phyloP scores from a whole-genome alignment of 75 land plant species.

The Pinus taeda region DNA sequence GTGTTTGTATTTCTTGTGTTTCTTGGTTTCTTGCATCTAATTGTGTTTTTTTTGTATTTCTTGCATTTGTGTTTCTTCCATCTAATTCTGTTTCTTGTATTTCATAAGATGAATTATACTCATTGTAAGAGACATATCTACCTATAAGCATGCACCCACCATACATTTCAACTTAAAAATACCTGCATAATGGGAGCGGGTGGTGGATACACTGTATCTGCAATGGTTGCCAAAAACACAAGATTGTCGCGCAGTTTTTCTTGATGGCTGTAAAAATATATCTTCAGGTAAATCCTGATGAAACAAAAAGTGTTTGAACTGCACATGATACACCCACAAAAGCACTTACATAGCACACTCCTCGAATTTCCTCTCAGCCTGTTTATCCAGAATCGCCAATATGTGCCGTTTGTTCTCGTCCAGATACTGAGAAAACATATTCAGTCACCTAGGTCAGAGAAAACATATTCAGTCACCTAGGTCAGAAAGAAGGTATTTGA shows the following conservation, averaged over 20 bases:
- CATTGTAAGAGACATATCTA: too few species aligned
- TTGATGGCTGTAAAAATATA: slow-evolving; percentile 17
- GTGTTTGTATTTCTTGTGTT: too few species aligned
- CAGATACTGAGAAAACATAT: slow-evolving; percentile 34
- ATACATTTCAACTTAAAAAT: neutral
- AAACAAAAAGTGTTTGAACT: neutral
- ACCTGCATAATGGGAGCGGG: slow-evolving; percentile 8
- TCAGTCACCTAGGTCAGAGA: neutral
- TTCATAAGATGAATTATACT: too few species aligned
- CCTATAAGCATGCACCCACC: neutral
- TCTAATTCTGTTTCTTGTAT: too few species aligned
- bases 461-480: neutral
- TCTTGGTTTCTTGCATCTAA: too few species aligned
- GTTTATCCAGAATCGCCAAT: slow-evolving; percentile 45
- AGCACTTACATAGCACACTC: slow-evolving; percentile 50
- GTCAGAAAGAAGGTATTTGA: neutral
- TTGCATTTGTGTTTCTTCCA: too few species aligned
- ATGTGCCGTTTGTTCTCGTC: slow-evolving; percentile 62
- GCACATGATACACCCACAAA: neutral
- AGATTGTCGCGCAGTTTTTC: slow-evolving; percentile 34
- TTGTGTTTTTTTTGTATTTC: too few species aligned
- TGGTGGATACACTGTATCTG: slow-evolving; percentile 32
- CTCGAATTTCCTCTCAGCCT: slow-evolving; percentile 22
- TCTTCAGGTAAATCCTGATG: neutral
- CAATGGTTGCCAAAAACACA: slow-evolving; percentile 35